Percentiles rank a stretch among this genome's conserved stretches.
Evolutionary conservation across 1,284 basidiomycete genomes (phyloP).

Genomic region (Ustilago crameri): DNA sequence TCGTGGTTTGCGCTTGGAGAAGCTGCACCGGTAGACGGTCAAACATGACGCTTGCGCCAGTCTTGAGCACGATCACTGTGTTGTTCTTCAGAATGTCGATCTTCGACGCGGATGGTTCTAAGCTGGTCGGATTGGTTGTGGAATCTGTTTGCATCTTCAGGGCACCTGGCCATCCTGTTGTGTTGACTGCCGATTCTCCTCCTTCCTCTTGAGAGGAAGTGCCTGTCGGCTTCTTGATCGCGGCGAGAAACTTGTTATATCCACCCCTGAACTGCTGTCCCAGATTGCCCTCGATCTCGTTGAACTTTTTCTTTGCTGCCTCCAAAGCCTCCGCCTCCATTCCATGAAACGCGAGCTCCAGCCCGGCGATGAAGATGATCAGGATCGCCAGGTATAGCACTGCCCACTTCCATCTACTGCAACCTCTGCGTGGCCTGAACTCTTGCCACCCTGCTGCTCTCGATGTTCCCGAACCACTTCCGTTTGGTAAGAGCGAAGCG

Average conservation of each 20-base stretch:
- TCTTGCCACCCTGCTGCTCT: background rate
- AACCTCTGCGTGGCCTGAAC: background rate
- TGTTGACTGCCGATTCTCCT: too few relatives aligned
- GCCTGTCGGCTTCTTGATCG: background rate
- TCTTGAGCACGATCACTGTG: slow-evolving; percentile 35
- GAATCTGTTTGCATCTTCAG: too few relatives aligned
- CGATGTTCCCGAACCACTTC: background rate
- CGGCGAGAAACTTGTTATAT: slow-evolving; percentile 13
- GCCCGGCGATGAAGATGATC: slow-evolving; percentile 13
- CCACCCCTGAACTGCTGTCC: slow-evolving; percentile 3
- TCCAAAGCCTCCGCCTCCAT: slow-evolving; percentile 25
- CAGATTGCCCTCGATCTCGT: slow-evolving; percentile 13
- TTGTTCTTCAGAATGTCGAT: slow-evolving; percentile 13
- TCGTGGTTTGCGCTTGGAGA: slow-evolving; percentile 9
- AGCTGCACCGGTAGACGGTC: slow-evolving; percentile 39
- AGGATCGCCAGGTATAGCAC: slow-evolving; percentile 10
- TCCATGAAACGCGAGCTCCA: slow-evolving; percentile 27
- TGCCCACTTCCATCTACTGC: slow-evolving; percentile 7
- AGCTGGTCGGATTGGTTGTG: too few relatives aligned
- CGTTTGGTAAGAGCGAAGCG: slow-evolving; percentile 11
- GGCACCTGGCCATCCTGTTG: background rate
- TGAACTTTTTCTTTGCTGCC: slow-evolving; percentile 12
- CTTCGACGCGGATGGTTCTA: background rate
- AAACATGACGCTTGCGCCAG: slow-evolving; percentile 27
- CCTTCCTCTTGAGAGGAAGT: background rate